These are phyloP conservation scores for Wickerhamiella alocasiicola DNA, from an alignment of 805 yeast genomes.

Conservation along the genomic window DNA sequence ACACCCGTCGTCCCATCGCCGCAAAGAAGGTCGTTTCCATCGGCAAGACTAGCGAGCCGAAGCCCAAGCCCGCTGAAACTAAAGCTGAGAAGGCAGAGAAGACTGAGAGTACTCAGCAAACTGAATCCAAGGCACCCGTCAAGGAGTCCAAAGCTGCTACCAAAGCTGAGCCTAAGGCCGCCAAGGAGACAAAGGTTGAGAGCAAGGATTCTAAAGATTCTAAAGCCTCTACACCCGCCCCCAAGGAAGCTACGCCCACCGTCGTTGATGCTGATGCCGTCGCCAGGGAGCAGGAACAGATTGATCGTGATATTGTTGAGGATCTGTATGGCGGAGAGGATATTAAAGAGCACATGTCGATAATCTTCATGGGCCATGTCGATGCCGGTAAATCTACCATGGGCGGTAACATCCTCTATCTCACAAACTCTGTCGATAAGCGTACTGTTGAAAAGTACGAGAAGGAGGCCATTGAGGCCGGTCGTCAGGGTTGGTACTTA, in stretches of 20 bases:
- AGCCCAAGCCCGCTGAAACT: conserved; percentile 7
- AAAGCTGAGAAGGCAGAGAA: conserved; percentile 12
- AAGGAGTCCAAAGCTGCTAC: conserved; percentile 1
- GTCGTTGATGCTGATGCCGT: conserved; percentile 20
- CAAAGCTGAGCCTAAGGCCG: not conserved
- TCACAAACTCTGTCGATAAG: conserved; percentile 96
- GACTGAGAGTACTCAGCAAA: conserved; percentile 3
- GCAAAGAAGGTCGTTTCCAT: conserved; percentile 20
- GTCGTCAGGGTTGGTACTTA: conserved; percentile 99
- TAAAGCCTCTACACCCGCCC: not conserved
- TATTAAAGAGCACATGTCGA: conserved; percentile 81
- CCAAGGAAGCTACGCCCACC: conserved; percentile 13
- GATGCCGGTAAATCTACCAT: conserved; percentile 99
- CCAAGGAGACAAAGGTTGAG: not conserved
- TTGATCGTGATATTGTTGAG: conserved; percentile 64
- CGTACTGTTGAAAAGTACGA: conserved; percentile 97
- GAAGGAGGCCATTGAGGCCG: conserved; percentile 97
- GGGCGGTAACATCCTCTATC: conserved; percentile 92
- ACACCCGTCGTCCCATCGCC: conserved; percentile 17
- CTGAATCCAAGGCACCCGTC: conserved; percentile 9
- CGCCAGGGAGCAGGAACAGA: conserved; percentile 21
- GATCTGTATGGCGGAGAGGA: conserved; percentile 66
- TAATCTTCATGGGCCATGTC: conserved; percentile 98
- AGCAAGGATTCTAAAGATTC: conserved; percentile 9
- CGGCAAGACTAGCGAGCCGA: conserved; percentile 10